Base-by-base conservation (phyloP, 208 protist species). In the Trypanosoma conorhini region DNA sequence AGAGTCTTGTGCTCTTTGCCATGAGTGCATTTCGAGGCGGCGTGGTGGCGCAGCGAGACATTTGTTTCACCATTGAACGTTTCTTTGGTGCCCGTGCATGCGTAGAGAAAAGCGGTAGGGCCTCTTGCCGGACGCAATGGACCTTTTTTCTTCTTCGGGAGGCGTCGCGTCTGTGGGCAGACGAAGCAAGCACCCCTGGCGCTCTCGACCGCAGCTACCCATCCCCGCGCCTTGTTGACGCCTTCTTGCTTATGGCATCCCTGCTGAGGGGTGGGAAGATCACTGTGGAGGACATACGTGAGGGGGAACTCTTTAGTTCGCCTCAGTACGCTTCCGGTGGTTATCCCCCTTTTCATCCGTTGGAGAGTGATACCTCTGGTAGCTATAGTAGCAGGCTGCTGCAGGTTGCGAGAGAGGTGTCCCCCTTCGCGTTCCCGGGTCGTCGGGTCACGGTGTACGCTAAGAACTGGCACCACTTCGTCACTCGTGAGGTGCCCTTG, bases 201-300 rank as follows among this genome's bases (percentile, higher is more conserved):
- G 50, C 76, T 26, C 42, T 84, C 0, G 67, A 73, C 28, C 28
- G 54, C 40, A 78, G 48, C 17, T 75, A 79, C 52, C 70, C 72
- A 33, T 88, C 85, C 0, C 66, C 79, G 3, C 83, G 74, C 50
- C 63, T 76, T 59, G 78, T 72, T 26, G 88, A 93, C 30, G 72
- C 88, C 0, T 86, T 91, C 55, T 63, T 91, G 0, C 59, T 93
- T 26, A 73, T 82, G 52, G 69, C 75, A 4, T 80, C 74, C 44
- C 65, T 88, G 13, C 55, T 93, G 21, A 38, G 30, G 48, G 26
- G 19, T 44, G 63, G 61, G 12, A 52, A 59, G 0, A 73, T 89
- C n/a, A 78, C 77, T 24, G 57, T 89, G 17, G 35, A 46, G 1
- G 74, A 74, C 50, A 70, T 89, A 38, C 80, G 78, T 26, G 57